A percentile compares a stretch with the other conserved stretches of the same genome.
Evolutionary conservation across 2,329 filamentous ascomycete species (phyloP).

Genomic region (Huntiella bhutanensis): DNA sequence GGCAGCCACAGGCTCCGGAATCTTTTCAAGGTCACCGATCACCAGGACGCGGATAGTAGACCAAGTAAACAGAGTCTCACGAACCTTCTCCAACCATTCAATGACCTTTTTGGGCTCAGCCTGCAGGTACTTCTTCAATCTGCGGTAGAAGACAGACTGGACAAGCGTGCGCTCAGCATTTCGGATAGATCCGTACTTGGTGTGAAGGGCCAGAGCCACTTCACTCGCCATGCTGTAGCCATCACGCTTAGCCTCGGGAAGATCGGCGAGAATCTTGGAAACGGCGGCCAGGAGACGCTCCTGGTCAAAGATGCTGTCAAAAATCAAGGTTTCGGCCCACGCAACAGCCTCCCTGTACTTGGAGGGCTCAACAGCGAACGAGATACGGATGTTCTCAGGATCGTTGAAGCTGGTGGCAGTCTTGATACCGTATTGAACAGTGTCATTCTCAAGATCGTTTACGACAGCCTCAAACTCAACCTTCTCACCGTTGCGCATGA

Average conservation of each 20-base stretch:
- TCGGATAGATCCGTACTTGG: conserved; percentile 54
- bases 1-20: conserved; percentile 55
- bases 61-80: conserved; percentile 58
- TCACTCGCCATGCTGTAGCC: conserved; percentile 49
- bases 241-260: conserved; percentile 79
- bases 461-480: conserved; percentile 86
- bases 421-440: conserved; percentile 62
- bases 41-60: conserved; percentile 75
- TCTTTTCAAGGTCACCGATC: conserved; percentile 57
- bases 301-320: conserved; percentile 73
- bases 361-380: conserved; percentile 70
- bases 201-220: conserved; percentile 60
- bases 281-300: conserved; percentile 43
- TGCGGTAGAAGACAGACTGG: conserved; percentile 71
- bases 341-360: conserved; percentile 69
- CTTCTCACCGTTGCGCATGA: conserved; percentile 54
- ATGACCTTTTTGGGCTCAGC: conserved; percentile 60
- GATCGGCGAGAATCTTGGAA: conserved; percentile 71
- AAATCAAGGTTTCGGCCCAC: conserved; percentile 75
- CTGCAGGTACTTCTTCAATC: conserved; percentile 62
- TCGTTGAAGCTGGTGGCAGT: conserved; percentile 52
- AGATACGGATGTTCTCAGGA: conserved; percentile 61
- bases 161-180: conserved; percentile 69
- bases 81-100: conserved; percentile 56
- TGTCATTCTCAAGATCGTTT: conserved; percentile 77